Conservation (phyloP, 805 yeast genomes). For the Yarrowia sp. region DNA sequence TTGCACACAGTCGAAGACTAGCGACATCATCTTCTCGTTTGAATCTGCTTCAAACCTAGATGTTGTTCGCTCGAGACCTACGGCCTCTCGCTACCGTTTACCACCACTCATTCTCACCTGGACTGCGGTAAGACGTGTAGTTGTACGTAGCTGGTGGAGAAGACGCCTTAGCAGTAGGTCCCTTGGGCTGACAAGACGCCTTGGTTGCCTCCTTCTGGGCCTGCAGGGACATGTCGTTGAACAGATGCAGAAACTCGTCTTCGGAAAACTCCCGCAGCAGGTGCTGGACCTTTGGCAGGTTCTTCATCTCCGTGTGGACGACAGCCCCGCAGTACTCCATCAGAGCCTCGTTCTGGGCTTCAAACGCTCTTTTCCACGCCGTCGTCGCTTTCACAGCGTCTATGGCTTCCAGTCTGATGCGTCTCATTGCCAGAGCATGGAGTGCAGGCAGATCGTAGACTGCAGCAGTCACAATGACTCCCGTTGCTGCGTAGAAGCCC, state of each 20-base stretch:
- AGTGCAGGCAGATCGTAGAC: background rate
- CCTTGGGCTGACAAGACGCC: background rate
- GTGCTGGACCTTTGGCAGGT: background rate
- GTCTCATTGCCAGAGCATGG: background rate
- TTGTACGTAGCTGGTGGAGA: too few relatives aligned
- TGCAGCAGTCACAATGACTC: background rate
- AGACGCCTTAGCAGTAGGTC: background rate
- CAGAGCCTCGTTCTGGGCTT: background rate
- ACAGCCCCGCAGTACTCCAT: background rate
- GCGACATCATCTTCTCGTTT: too few relatives aligned
- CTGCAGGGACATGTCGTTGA: background rate
- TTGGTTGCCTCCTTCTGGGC: background rate
- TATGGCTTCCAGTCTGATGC: background rate
- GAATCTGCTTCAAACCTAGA: too few relatives aligned
- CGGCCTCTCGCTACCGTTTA: too few relatives aligned
- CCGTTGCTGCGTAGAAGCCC: background rate
- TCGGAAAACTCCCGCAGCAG: background rate
- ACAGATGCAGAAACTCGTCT: background rate
- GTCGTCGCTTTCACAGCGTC: background rate
- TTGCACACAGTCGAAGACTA: too few relatives aligned
- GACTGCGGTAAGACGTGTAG: too few relatives aligned
- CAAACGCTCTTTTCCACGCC: background rate
- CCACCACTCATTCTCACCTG: too few relatives aligned
- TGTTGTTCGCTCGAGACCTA: too few relatives aligned
- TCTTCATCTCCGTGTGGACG: background rate